Evolutionary conservation across 139 green algal genomes (phyloP).

Genomic region (Monoraphidium neglectum): DNA sequence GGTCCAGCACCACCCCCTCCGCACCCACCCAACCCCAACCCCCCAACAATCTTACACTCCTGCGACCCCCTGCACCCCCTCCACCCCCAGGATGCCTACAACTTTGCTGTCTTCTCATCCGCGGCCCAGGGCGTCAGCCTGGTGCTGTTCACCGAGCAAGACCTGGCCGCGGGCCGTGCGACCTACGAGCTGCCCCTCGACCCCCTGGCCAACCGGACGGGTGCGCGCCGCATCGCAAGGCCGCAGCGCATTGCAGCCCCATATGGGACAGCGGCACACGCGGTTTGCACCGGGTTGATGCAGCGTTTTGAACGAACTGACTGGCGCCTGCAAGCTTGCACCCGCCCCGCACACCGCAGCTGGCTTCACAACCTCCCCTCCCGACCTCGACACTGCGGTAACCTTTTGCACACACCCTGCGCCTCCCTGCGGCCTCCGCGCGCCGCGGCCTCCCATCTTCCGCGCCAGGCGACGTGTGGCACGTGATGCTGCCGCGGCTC

Average conservation of each 20-base stretch:
- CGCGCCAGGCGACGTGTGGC: constrained; percentile 84
- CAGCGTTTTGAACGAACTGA: too few relatives aligned
- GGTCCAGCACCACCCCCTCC: background rate
- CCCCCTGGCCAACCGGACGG: constrained; percentile 73
- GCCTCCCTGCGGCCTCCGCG: too few relatives aligned
- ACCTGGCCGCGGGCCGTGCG: constrained; percentile 63
- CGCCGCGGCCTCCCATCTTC: too few relatives aligned
- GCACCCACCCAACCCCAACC: background rate
- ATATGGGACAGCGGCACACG: too few relatives aligned
- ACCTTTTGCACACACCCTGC: too few relatives aligned
- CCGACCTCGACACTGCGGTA: too few relatives aligned
- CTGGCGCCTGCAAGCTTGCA: too few relatives aligned
- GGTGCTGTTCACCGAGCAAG: constrained; percentile 82
- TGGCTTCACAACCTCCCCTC: too few relatives aligned
- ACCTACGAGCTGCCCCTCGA: constrained; percentile 77
- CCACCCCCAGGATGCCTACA: constrained; percentile 66
- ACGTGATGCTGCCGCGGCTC: constrained; percentile 77
- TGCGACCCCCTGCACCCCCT: background rate
- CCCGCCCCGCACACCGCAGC: too few relatives aligned
- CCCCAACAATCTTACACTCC: background rate
- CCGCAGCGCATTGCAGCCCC: too few relatives aligned
- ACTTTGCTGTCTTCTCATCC: constrained; percentile 83
- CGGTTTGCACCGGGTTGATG: too few relatives aligned
- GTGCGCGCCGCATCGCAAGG: too few relatives aligned
- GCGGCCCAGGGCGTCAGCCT: constrained; percentile 70